Evolutionary conservation across 1,139 yeast genomes (phyloP).

Genomic region (Yamadazyma atlantica): DNA sequence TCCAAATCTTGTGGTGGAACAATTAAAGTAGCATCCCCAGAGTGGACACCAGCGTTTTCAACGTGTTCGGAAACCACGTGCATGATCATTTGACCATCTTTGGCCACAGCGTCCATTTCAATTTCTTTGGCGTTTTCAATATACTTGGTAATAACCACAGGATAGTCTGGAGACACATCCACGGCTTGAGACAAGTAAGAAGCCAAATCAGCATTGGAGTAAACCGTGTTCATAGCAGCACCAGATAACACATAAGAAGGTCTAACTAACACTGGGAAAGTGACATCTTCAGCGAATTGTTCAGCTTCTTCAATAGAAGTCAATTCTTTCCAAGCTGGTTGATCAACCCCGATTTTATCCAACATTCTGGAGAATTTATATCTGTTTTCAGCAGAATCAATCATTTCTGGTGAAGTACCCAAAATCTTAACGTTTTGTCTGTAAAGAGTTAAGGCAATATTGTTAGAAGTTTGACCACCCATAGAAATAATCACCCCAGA

Average conservation of each 20-base stretch:
- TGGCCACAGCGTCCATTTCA: conserved; percentile 98
- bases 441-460: conserved; percentile 90
- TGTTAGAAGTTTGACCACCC: conserved; percentile 99
- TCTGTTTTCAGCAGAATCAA: conserved; percentile 97
- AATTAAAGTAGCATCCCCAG: conserved; percentile 97
- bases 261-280: conserved; percentile 95
- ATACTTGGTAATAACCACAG: conserved; percentile 95
- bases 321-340: conserved; percentile 99
- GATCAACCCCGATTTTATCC: conserved; percentile 96
- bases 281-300: conserved; percentile 84
- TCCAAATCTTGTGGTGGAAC: conserved; percentile 97
- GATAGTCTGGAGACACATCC: conserved; percentile 96
- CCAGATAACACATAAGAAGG: conserved; percentile 98
- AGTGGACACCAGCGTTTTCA: conserved; percentile 99
- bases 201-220: conserved; percentile 85
- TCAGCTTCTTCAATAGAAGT: conserved; percentile 94
- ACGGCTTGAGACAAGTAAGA: conserved; percentile 90
- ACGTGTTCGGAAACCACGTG: conserved; percentile 99
- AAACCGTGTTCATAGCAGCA: conserved; percentile 98
- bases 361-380: conserved; percentile 97
- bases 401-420: conserved; percentile 98
- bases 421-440: conserved; percentile 93
- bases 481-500: conserved; percentile 93
- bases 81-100: conserved; percentile 91
- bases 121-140: conserved; percentile 97